Base-by-base conservation (phyloP, 1,139 yeast species). In the Pichia sp. region DNA sequence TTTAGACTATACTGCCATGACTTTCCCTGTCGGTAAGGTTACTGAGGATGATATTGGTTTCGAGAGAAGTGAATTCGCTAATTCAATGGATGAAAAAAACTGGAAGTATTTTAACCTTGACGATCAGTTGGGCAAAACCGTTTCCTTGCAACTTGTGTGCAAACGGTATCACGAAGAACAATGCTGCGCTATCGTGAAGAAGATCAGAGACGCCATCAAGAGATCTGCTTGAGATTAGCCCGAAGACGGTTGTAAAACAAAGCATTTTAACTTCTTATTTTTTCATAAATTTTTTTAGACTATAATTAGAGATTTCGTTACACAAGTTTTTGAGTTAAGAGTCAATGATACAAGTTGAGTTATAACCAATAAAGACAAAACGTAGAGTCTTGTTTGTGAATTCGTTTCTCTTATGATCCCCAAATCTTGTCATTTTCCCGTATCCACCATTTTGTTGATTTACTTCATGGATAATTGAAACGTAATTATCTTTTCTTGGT, bases 1-100 rank as follows among this genome's bases (percentile, higher is more conserved):
- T 36, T 60, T 78, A 47, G 85, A 82, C 64, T 79, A 73, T 57
- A 70, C 83, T 0, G 78, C 73, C 1, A 72, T 80, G 18, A 70
- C 75, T 1, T 66, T 80, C 54, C 86, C 85, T 0, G 76, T 79
- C n/a, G 72, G 79, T 4, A 66, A 68, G 39, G 81, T 78, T 13
- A 72, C 74, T 55, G 63, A 62, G 4, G 55, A 72, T 4, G 85
- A 74, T 56, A 54, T 55, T 16, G 48, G 61, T 23, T 62, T 55
- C 53, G 70, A 66, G 48, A 58, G 66, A 44, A 56, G 61, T n/a
- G 60, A 54, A 10, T 70, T 71, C 16, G 50, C 56, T 1, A 62
- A 57, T 50, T 62, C 57, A 1, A 53, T 52, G 25, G 76, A 73
- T 55, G 57, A 60, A 47, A 49, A 40, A 8, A 60, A 64, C 31